Evolutionary conservation across 768 basidiomycete species (phyloP), one percentile per base, ranked within the genome.

Genomic region (Suillus decipiens): DNA sequence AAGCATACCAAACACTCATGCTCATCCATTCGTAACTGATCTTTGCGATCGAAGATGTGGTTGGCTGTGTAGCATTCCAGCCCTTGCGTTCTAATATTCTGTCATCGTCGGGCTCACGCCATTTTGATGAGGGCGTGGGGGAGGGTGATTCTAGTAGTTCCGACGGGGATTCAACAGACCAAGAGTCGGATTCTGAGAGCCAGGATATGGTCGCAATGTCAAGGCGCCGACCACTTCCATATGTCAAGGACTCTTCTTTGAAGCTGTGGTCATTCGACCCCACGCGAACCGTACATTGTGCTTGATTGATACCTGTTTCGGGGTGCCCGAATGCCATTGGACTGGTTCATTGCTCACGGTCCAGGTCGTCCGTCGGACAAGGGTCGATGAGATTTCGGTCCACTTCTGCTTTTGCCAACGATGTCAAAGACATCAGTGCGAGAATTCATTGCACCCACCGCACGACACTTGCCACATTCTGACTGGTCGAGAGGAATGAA

Each of bases 41-140:
- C 28, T 28, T 12, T 63, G 51, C 17, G 24, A 5, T 5, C 50
- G 15, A 58, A 95, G 93, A 95, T 71, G 83, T 89, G 3, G 75
- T 95, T 9, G 88, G 91, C 1, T 87, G 88, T 1, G 86, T 90
- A 1, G 75, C 83, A 1, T 91, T 95, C 68, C 89, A 95, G 66
- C 92, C 93, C 0, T 73, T 82, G 33, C 76, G 78, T 11, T 77
- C 92, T 0, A 58, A 78, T 3, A 67, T 94, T 3, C 71, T 92
- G 22, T 88, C 91, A 0, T 82, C 82, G 1, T 89, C 92, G 0
- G 94, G 94, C 2, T 93, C 94, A 7, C 77, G 93, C n/a, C 86
- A 90, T 72, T 91, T 91, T 68, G 74, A 78, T 19, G 61, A 34
- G 11, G 43, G 1, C 19, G 17, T 6, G 6, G 2, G 19, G 17